Base-by-base conservation (phyloP, 1,284 basidiomycete species). In the Fistulina hepatica region DNA sequence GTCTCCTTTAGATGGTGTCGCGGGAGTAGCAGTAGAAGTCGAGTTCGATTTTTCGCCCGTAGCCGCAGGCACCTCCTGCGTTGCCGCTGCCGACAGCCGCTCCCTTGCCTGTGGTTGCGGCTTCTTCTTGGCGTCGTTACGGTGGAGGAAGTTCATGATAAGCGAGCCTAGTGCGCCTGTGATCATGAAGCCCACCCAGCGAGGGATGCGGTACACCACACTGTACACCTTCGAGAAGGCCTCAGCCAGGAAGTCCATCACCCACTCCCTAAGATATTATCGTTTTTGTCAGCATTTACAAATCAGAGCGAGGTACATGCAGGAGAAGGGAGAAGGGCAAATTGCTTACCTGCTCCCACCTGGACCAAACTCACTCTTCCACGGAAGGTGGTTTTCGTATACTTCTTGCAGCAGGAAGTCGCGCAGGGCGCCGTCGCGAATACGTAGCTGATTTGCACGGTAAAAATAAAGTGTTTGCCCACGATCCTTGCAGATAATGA, bases 381-480 rank as follows among this genome's bases (percentile, higher is more conserved):
- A 88, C 1, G 75, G 71, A 7, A 67, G 60, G 13, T 67, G 71
- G 10, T 63, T 51, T 41, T 64, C 62, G 70, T 73, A 88, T 16
- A 55, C 64, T 44, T 81, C 75, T 8, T 66, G 59, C 44, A 64
- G 63, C 40, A 86, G 61, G 55, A 81, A 84, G 37, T 70, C 61
- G 34, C 76, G 72, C 30, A 88, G 53, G 13, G 69, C 54, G 21
- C 76, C 74, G 4, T 68, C 63, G 21, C 59, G 67, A 10, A 83
- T 56, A 42, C 74, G 67, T 35, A 84, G 59, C 30, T 75, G 64
- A 13, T 69, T 66, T 4, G 78, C 70, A 46, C 65, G 67, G 57
- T 77, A 84, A 63, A 88, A 88, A 13, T 82, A 77, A 16, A 88
- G 66, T 2, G 67, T 72, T 48, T 74, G 67, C 24, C 82, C 84